Evolutionary conservation across 176 grass and related monocot species (phyloP), one percentile per base, ranked within the genome.

Genomic region (Musa itinerans): DNA sequence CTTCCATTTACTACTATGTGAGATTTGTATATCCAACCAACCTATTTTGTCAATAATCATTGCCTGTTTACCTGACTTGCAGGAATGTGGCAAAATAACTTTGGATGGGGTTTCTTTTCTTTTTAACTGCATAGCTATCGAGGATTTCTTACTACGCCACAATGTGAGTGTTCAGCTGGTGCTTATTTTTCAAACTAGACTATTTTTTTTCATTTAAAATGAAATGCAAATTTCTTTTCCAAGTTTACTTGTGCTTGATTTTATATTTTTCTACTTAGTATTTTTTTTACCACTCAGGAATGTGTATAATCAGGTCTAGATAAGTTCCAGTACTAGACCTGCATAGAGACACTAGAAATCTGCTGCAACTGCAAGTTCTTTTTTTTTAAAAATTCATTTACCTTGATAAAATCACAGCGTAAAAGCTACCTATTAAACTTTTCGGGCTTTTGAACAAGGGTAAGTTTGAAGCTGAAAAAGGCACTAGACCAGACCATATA

Each of bases 81-180:
- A 96, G 89, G 92, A 96, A 81, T 96, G 92, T 83, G 92, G 92
- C 63, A 71, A 85, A 27, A 82, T 89, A 85, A 89, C 92, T 53
- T 10, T 78, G 26, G 79, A 79, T 83, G 92, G 92, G 12, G 55
- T 92, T 81, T 82, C 86, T 83, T 92, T 76, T 83, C 85, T 96
- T 83, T 75, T 96, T 0, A 82, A 85, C 0, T 96, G 92, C 58
- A 92, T 89, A 83, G 92, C 74, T 72, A 72, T 96, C 58, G 89
- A 92, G 81, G 92, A 96, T 72, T 48, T 96, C 52, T 80, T 96
- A 66, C 61, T 96, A 54, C 84, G 92, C 16, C 92, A 96, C 78
- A 92, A 83, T 15, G 92, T 96, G 77, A 89, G 92, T 79, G 78
- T 13, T 16, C 58, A 81, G 75, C 57, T 25, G 2, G 8, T 79